Evolutionary conservation across 352 stramenopile species (phyloP).

Genomic region (Globisporangium uncinulatum): DNA sequence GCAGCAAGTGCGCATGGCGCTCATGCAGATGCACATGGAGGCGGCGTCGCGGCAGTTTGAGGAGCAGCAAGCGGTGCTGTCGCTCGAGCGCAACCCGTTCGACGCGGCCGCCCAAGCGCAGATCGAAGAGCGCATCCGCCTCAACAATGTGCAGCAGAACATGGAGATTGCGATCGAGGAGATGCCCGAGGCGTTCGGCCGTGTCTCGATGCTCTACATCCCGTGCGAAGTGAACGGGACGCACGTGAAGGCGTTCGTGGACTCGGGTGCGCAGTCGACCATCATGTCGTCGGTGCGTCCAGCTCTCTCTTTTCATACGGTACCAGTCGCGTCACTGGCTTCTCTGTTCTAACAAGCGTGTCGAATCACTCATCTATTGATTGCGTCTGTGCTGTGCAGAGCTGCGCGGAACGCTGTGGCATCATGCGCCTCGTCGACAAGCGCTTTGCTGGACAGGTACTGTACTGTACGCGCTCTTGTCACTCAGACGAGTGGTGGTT

Average conservation of each 20-base stretch:
- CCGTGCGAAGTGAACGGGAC: conserved; percentile 75
- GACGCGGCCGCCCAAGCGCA: conserved; percentile 68
- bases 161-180: conserved; percentile 89
- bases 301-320: not conserved
- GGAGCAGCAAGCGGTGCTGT: conserved; percentile 69
- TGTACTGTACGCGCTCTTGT: no score
- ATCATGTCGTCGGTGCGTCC: conserved; percentile 88
- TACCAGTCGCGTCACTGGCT: not conserved
- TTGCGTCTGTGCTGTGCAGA: conserved; percentile 24
- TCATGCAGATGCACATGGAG: conserved; percentile 86
- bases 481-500: not conserved
- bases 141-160: conserved; percentile 85
- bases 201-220: conserved; percentile 89
- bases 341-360: not conserved
- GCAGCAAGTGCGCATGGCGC: conserved; percentile 75
- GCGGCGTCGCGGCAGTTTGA: conserved; percentile 67
- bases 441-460: conserved; percentile 80
- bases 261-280: conserved; percentile 87
- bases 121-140: conserved; percentile 80
- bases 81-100: conserved; percentile 72
- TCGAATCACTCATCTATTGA: not conserved
- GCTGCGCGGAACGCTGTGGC: conserved; percentile 85
- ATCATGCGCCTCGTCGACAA: conserved; percentile 89
- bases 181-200: conserved; percentile 83
- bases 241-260: conserved; percentile 88